phyloP scores from a whole-genome alignment of 768 basidiomycete species.

The Agaricus blazei region DNA sequence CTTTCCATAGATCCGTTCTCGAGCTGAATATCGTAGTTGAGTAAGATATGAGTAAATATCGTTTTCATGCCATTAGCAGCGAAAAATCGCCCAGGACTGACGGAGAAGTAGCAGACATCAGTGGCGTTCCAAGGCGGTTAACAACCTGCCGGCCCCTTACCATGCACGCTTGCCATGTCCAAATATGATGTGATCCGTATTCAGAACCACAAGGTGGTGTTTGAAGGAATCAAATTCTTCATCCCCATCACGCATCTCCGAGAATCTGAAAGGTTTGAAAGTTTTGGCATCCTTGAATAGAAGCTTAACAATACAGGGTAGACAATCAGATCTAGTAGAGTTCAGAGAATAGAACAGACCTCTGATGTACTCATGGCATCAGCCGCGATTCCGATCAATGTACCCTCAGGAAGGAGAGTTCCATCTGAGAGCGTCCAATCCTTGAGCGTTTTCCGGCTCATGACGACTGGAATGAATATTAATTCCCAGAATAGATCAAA shows the following conservation, averaged over 20 bases:
- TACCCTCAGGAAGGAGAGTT: constrained; percentile 28
- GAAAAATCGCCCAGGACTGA: constrained; percentile 38
- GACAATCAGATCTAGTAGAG: constrained; percentile 6
- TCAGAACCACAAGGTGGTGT: constrained; percentile 28
- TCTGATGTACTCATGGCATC: constrained; percentile 16
- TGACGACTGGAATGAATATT: background rate
- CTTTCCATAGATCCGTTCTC: constrained; percentile 3
- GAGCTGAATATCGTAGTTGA: constrained; percentile 32
- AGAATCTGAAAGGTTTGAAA: constrained; percentile 36
- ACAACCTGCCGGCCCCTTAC: constrained; percentile 7
- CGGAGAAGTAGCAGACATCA: background rate
- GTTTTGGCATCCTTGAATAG: constrained; percentile 22
- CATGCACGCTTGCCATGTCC: constrained; percentile 32
- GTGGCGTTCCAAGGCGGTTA: background rate
- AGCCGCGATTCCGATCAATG: constrained; percentile 20
- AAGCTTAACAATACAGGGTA: background rate
- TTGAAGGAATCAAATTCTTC: constrained; percentile 15
- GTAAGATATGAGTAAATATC: constrained; percentile 30
- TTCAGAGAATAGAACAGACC: background rate
- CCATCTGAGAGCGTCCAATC: constrained; percentile 38
- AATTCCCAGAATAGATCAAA: background rate
- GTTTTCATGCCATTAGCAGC: constrained; percentile 38
- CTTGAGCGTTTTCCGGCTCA: constrained; percentile 25
- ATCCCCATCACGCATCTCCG: constrained; percentile 17
- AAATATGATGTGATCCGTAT: constrained; percentile 30